These are phyloP conservation scores for Salix viminalis DNA, from an alignment of 345 rosid species.

Conservation along the genomic window DNA sequence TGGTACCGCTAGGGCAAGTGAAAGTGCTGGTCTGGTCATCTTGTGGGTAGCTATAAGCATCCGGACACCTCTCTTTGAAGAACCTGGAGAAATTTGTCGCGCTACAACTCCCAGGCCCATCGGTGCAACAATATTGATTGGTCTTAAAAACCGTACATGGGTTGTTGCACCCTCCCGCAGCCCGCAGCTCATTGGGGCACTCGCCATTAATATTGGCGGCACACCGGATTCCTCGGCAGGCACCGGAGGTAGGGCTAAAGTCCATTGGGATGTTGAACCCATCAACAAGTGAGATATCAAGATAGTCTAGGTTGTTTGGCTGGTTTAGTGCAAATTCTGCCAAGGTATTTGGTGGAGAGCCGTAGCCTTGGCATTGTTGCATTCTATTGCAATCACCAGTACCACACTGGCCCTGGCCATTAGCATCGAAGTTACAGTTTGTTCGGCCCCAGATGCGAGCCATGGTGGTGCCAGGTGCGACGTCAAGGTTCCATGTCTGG, in stretches of 20 bases:
- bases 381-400: conserved; percentile 17
- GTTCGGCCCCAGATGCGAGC: conserved; percentile 24
- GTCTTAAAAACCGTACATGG: not conserved
- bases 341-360: conserved; percentile 54
- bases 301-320: conserved; percentile 35
- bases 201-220: conserved; percentile 9
- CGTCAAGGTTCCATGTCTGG: conserved; percentile 1
- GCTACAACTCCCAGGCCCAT: no score
- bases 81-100: no score
- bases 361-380: conserved; percentile 36
- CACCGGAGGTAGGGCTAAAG: no score
- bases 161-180: conserved; percentile 29
- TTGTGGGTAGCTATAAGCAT: no score
- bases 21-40: no score
- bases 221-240: no score
- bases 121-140: no score
- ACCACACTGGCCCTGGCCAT: conserved; percentile 1
- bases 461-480: conserved; percentile 5
- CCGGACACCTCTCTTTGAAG: no score
- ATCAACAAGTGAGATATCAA: conserved; percentile 47
- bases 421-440: conserved; percentile 12
- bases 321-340: conserved; percentile 64
- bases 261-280: conserved; percentile 19
- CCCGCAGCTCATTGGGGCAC: conserved; percentile 21
- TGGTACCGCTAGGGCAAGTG: no score